Evolutionary conservation across 2,329 filamentous ascomycete genomes (phyloP), one percentile per base, ranked within the genome.

Genomic region (Metarhizium rileyi): DNA sequence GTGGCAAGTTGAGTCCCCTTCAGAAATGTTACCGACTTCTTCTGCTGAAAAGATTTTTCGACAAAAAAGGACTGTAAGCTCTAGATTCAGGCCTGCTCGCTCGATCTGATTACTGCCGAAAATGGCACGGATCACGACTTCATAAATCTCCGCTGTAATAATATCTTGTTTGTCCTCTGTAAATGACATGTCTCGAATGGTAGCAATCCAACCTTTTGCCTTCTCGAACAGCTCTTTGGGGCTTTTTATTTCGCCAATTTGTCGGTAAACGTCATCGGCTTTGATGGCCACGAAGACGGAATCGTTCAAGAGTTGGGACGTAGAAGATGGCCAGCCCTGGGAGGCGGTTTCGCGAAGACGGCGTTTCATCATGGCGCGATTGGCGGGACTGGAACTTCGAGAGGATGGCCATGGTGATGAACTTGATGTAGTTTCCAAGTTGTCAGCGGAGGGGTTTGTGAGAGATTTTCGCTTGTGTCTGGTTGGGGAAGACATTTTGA

Each of bases 21-120:
- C 53, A 16, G 50, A 43, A 23, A 59, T 22, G 0, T 49, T 16
- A 2, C 41, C 41, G 0, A 55, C 33, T 3, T 44, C 5, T 2
- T 59, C 56, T 1, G 52, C 51, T 16, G 8, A 20, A 0, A 61
- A 23, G 1, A 60, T 42, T 23, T 33, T 49, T 1, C 36, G 49
- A 3, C 59, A 61, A 3, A 59, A 45, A 4, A 55, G 40, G 0
- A 53, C 16, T 1, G 59, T 61, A 1, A 52, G 40, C 2, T 57
- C 48, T 4, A 47, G 47, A 2, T 26, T 36, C 2, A 62, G 44
- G 0, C 59, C 59, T 0, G 53, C 57, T 22, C 44, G 5, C 26
- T 62, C 60, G 3, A 60, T 61, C 50, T n/a, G 50, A 46, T 62
- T 62, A 22, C 58, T 62, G 7, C 60, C 58, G 25, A 54, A 61